Base-by-base conservation (phyloP, 2,329 filamentous ascomycete genomes). In the Ophiostoma fasciatum region DNA sequence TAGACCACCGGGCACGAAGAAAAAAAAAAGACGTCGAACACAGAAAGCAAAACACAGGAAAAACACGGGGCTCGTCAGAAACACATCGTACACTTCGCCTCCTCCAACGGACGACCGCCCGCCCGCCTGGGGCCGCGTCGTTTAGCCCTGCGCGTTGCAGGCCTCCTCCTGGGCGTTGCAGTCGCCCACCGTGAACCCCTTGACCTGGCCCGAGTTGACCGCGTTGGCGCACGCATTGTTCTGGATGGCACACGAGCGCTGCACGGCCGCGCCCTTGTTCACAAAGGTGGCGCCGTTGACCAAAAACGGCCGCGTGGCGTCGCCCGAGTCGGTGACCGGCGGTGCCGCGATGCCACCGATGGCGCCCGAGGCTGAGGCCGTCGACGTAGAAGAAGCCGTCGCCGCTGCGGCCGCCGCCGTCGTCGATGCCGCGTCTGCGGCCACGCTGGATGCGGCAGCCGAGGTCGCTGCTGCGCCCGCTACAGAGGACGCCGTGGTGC, bases 211-310 rank as follows among this genome's bases (percentile, higher is more conserved):
- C 11, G 55, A 46, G 51, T 77, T 78, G 38, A 66, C 67, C 20
- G 64, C 64, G 43, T 73, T 56, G 11, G 66, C 59, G 48, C 75
- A 80, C 4, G 51, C 55, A 47, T 76, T 78, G 57, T 73, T 68
- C 57, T 78, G 71, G 40, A 75, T 65, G 42, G 73, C 64, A 49
- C 75, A 80, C 25, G 71, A 66, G 31, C 75, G 62, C 53, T 75
- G 65, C 28, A 67, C 55, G 15, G 75, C 75, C 9, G 64, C 67
- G 4, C 51, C 55, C 44, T 67, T 51, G 49, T 67, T 67, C 27
- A 66, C 64, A 49, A 80, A 78, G 26, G 60, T 73, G 57, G 60
- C 58, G 33, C 66, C 68, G 45, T 69, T 66, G 40, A 74, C 68
- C 17, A 52, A 45, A 53, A 76, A 76, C 37, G 71, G 68, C 22